Evolutionary conservation across 208 protist species (phyloP).

Genomic region (Leishmania tropica): DNA sequence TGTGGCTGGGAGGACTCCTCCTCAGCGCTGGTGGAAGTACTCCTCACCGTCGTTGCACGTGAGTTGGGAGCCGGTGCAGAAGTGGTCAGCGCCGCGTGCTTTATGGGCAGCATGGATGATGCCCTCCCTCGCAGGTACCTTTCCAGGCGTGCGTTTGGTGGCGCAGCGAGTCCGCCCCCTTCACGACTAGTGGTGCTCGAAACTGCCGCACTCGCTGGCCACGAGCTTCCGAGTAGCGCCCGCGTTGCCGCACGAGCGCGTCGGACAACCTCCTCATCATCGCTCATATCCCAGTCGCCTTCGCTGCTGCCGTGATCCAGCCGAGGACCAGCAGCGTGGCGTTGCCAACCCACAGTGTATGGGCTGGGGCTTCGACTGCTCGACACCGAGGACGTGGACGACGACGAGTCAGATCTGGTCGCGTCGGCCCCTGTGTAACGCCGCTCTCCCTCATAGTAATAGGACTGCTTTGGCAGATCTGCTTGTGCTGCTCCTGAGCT

Average conservation of each 20-base stretch:
- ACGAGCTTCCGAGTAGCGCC: conserved; percentile 13
- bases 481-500: not conserved
- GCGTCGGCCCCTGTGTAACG: conserved; percentile 14
- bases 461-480: conserved; percentile 32
- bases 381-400: conserved; percentile 25
- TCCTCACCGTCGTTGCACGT: not conserved
- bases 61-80: not conserved
- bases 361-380: conserved; percentile 9
- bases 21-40: conserved; percentile 1
- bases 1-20: not conserved
- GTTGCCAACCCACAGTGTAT: not conserved
- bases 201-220: not conserved
- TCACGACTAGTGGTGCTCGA: not conserved
- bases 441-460: conserved; percentile 43
- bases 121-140: conserved; percentile 21
- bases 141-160: conserved; percentile 13
- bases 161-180: not conserved
- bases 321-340: not conserved
- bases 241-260: conserved; percentile 27
- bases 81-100: not conserved
- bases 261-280: conserved; percentile 30
- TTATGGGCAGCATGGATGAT: not conserved
- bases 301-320: not conserved
- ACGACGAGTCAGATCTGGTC: conserved; percentile 30
- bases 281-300: conserved; percentile 15